A percentile compares a stretch with the other conserved stretches of the same genome.
Evolutionary conservation across 768 basidiomycete genomes (phyloP).

Genomic region (Boletus insuetus): DNA sequence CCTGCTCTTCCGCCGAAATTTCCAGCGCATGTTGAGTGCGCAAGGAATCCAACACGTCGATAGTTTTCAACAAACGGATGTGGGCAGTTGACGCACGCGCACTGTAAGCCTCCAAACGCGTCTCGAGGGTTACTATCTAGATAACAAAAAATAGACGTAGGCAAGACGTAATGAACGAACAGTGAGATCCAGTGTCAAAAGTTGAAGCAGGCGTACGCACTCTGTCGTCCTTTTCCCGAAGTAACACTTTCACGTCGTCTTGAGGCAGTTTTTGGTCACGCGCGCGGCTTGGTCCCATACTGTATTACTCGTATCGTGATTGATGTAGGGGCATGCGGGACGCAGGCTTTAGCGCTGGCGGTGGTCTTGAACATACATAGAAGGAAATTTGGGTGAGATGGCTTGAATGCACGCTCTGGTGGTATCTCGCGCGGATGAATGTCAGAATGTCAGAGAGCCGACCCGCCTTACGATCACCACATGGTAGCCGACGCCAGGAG

Average conservation of each 20-base stretch:
- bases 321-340: constrained; percentile 7
- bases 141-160: background rate
- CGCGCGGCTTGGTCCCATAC: constrained; percentile 26
- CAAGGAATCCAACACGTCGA: constrained; percentile 48
- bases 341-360: background rate
- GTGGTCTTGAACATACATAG: constrained; percentile 12
- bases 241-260: constrained; percentile 16
- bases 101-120: constrained; percentile 34
- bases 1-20: constrained; percentile 32
- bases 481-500: constrained; percentile 2
- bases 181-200: background rate
- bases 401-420: no score
- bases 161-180: background rate
- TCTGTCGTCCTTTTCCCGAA: constrained; percentile 28
- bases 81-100: constrained; percentile 44
- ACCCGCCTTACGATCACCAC: background rate
- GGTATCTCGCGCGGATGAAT: no score
- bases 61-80: constrained; percentile 45
- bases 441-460: background rate
- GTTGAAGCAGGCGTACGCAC: constrained; percentile 3
- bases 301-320: constrained; percentile 1
- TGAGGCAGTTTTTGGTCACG: constrained; percentile 16
- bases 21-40: constrained; percentile 41
- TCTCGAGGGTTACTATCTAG: constrained; percentile 31
- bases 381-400: constrained; percentile 14